These are phyloP conservation scores for Monilinia fructicola DNA, from an alignment of 2,329 filamentous ascomycete species.

Conservation along the genomic window DNA sequence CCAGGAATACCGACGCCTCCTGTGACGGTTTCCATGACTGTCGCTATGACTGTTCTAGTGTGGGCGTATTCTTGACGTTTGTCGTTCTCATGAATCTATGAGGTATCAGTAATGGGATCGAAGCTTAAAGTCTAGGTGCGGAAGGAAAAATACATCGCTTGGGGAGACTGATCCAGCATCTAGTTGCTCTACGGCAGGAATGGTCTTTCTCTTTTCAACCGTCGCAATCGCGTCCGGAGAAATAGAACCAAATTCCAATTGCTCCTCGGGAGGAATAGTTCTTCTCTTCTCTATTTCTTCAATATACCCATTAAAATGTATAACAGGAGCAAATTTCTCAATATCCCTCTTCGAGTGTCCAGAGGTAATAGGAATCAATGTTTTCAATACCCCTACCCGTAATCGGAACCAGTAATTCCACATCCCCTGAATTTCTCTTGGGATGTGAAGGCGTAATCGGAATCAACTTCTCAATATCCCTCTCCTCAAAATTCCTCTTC, in stretches of 20 bases:
- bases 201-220: neutral
- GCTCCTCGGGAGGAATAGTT: neutral
- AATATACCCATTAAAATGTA: neutral
- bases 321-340: neutral
- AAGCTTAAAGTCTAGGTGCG: neutral
- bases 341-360: neutral
- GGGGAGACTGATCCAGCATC: neutral
- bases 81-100: neutral
- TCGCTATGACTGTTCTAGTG: conserved; percentile 3
- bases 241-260: neutral
- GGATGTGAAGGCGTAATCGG: neutral
- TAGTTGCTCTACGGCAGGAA: neutral
- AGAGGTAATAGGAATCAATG: neutral
- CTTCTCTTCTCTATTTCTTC: neutral
- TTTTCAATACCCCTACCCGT: neutral
- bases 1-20: conserved; percentile 3
- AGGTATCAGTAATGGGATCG: neutral
- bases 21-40: conserved; percentile 9
- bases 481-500: neutral
- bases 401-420: neutral
- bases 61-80: conserved; percentile 11
- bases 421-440: neutral
- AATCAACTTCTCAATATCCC: neutral
- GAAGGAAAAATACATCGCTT: neutral
- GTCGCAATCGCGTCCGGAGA: neutral